Base-by-base conservation (phyloP, 176 grass and related monocot genomes). In the Carex myosuroides region DNA sequence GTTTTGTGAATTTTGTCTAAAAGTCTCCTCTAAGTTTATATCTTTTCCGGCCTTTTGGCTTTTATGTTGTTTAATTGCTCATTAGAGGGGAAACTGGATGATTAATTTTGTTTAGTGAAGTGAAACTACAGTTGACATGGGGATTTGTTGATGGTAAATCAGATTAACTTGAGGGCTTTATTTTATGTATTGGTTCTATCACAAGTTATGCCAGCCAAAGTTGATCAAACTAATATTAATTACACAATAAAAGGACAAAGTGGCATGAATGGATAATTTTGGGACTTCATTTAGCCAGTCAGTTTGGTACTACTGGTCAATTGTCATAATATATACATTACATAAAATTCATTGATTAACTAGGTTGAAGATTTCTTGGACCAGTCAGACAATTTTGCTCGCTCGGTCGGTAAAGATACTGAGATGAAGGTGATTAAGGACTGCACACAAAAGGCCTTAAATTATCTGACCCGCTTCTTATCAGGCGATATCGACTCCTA, bases 281-380 rank as follows among this genome's bases (percentile, higher is more conserved):
- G 1, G 24, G 5, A 46, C 18, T 32, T 24, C 2, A 2, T 52
- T 74, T 76, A 76, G 46, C 46, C 33, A 5, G 35, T 68, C 64
- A 37, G 1, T 68, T 68, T 24, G 44, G 20, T 53, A 26, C 10
- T 53, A 26, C 10, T 32, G 48, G 72, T 76, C 12, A 55, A 21
- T 26, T 76, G 64, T 8, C 35, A 48, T 69, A 35, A 7, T 24
- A 22, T 58, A 13, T 82, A 83, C 62, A 17, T 16, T 83, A 30
- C 22, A 82, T 80, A 69, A n/a, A 55, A 74, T 24, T 79, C 16
- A 75, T 67, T 83, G 3, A 75, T n/a, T 52, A 65, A 50, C 20
- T 13, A 98, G 95, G 91, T 98, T 79, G 95, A 98, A 83, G 95
- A 98, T 86, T 95, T 98, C 88, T 86, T 90, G 85, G 92, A 95